phyloP scores from a whole-genome alignment of 495 filamentous ascomycete species.

The Aspergillus biplanus region DNA sequence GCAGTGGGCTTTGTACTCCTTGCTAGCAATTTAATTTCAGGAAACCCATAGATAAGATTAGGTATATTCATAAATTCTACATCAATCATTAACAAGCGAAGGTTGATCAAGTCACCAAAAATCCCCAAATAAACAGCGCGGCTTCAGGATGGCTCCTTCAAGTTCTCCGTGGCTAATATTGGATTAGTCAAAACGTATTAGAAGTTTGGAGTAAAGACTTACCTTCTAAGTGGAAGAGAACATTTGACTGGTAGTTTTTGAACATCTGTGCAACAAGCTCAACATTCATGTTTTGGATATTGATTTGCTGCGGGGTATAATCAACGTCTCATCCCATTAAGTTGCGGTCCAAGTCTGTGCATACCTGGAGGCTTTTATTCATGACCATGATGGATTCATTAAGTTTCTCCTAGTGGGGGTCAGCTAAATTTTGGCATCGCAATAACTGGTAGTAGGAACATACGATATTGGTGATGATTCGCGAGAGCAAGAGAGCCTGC shows the following conservation, averaged over 20 bases:
- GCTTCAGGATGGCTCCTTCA: conserved; percentile 68
- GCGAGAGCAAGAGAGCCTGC: conserved; percentile 87
- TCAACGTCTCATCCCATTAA: conserved; percentile 3
- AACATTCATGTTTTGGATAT: conserved; percentile 97
- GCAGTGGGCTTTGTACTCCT: too few species aligned
- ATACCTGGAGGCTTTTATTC: conserved; percentile 88
- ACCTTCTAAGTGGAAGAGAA: conserved; percentile 97
- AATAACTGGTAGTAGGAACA: conserved; percentile 25
- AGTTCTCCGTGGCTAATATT: conserved; percentile 74
- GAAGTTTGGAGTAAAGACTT: conserved; percentile 23
- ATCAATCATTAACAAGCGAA: conserved; percentile 1
- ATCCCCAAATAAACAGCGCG: not conserved
- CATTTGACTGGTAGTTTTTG: conserved; percentile 98
- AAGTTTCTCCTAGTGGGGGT: conserved; percentile 78
- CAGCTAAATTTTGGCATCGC: conserved; percentile 10
- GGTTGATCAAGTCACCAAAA: not conserved
- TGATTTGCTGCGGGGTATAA: conserved; percentile 73
- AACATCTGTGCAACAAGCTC: conserved; percentile 99
- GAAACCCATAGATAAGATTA: not conserved
- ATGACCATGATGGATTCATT: conserved; percentile 91
- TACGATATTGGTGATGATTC: conserved; percentile 98
- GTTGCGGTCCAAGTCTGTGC: conserved; percentile 1
- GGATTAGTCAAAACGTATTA: conserved; percentile 15
- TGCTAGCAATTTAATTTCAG: not conserved
- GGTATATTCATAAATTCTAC: not conserved